Evolutionary conservation across 768 basidiomycete species (phyloP).

Genomic region (Serendipita sp.): DNA sequence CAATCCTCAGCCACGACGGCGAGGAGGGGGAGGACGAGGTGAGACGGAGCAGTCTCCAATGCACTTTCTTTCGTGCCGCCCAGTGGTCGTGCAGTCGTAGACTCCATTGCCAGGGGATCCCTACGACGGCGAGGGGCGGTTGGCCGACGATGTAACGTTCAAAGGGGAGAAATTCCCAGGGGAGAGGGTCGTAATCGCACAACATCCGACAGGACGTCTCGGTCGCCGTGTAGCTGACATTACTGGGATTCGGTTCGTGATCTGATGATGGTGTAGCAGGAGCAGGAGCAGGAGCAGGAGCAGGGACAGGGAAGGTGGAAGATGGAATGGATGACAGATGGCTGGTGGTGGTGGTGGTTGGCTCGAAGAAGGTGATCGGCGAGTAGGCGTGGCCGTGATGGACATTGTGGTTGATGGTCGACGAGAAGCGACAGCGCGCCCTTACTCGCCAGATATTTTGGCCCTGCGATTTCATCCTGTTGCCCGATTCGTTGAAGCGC

Average conservation of each 20-base stretch:
- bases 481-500: conserved; percentile 3
- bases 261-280: neutral
- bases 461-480: conserved; percentile 3
- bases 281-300: too few relatives aligned
- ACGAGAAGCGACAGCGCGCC: too few relatives aligned
- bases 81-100: neutral
- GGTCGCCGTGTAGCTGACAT: too few relatives aligned
- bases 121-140: neutral
- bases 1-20: neutral
- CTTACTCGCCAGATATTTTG: neutral
- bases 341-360: neutral
- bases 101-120: neutral
- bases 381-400: too few relatives aligned
- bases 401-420: too few relatives aligned
- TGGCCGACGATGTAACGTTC: conserved; percentile 1
- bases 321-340: neutral
- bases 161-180: conserved; percentile 1
- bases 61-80: neutral
- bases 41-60: neutral
- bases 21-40: neutral
- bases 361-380: too few relatives aligned
- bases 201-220: neutral
- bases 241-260: too few relatives aligned
- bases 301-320: neutral
- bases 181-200: neutral